Evolutionary conservation across 2,329 filamentous ascomycete species (phyloP).

Genomic region (Gyromitra esculenta): DNA sequence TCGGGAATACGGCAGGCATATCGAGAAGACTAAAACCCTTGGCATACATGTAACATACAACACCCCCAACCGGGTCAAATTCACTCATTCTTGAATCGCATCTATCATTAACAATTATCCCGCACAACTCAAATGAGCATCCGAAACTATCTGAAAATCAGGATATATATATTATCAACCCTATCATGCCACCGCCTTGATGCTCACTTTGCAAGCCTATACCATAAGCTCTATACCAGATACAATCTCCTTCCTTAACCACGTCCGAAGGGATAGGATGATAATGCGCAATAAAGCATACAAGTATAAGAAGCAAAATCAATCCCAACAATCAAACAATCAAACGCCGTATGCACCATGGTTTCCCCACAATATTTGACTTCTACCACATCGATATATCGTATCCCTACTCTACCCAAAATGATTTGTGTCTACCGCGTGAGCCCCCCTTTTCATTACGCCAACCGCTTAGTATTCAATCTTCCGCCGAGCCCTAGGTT

Average conservation of each 20-base stretch:
- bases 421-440: background rate
- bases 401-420: background rate
- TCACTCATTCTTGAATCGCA: no score
- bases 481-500: background rate
- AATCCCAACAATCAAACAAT: conserved; percentile 5
- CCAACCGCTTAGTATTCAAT: background rate
- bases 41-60: no score
- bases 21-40: no score
- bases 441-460: background rate
- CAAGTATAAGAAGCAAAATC: conserved; percentile 12
- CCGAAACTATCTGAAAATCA: background rate
- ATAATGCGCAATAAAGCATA: conserved; percentile 10
- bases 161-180: conserved; percentile 1
- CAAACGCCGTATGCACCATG: conserved; percentile 26
- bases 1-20: no score
- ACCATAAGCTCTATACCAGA: background rate
- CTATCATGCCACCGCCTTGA: background rate
- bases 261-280: background rate
- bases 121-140: background rate
- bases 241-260: background rate
- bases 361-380: conserved; percentile 8
- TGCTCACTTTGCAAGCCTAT: background rate
- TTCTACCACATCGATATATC: conserved; percentile 3
- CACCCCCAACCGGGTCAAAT: no score
- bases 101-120: background rate